Evolutionary conservation across 192 early-diverging fungal species (phyloP), one percentile per base, ranked within the genome.

Genomic region (Coemansia javaensis): DNA sequence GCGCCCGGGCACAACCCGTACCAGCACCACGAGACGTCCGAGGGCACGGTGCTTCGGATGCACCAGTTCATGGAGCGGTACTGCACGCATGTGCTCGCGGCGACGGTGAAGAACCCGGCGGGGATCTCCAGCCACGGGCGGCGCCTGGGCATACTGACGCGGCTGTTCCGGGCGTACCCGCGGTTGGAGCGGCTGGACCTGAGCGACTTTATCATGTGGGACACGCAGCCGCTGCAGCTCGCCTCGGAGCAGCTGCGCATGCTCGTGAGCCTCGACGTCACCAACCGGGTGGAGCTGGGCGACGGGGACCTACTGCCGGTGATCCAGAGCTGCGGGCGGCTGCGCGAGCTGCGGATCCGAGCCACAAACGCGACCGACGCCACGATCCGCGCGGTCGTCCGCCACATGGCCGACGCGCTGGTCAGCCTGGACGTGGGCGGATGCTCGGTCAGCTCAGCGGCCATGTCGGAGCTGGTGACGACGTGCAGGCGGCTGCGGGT

Each of bases 131-230:
- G 62, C 61, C 73, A 67, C 40, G 47, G 47, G 31, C 44, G 73
- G 31, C 47, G 73, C 6, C 44, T 61, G 12, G 61, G 58, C 5
- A 67, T 76, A 15, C 47, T 76, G 12, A 39, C 24, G 24, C 60
- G 73, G 15, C 46, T 76, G 9, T 76, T 76, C 43, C 56, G 60
- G 32, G 53, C 62, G 23, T 76, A 76, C 39, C 73, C 73, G 31
- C 59, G 73, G 13, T 45, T 76, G 31, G 73, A 76, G 41, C 53
- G 59, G 21, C 49, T 76, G 34, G 53, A 69, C 20, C 57, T 75
- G 18, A 69, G 72, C 66, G 65, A 75, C 33, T 75, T 75, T 61
- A 75, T 75, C 25, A 75, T 75, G 72, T 75, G 72, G 72, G 72
- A 75, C 32, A 50, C 72, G 32, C 64, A 75, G 49, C 66, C 72